Evolutionary conservation across 352 stramenopile species (phyloP).

Genomic region (Albugo candida): DNA sequence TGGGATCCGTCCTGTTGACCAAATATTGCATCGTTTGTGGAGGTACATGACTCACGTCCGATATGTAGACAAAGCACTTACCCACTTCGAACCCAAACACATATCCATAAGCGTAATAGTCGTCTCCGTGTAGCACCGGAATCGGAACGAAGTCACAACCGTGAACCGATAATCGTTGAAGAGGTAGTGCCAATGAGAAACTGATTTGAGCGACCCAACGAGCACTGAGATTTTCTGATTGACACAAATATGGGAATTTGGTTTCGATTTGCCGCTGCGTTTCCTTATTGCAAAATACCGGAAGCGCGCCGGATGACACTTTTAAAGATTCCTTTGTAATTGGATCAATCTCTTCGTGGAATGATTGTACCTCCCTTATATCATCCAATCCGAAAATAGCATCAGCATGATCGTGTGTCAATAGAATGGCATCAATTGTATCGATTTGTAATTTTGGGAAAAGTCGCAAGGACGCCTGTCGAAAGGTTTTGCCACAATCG

Average conservation of each 20-base stretch:
- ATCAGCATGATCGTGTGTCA: slow-evolving; percentile 77
- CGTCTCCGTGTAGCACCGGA: slow-evolving; percentile 57
- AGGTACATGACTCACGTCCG: slow-evolving; percentile 64
- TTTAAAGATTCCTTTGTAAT: slow-evolving; percentile 43
- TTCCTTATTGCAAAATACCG: slow-evolving; percentile 30
- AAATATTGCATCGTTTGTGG: slow-evolving; percentile 33
- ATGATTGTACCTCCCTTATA: slow-evolving; percentile 55
- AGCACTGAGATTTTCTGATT: slow-evolving; percentile 13
- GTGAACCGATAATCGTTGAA: slow-evolving; percentile 25
- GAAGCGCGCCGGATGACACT: slow-evolving; percentile 24
- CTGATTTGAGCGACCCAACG: slow-evolving; percentile 67
- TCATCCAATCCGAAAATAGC: slow-evolving; percentile 70
- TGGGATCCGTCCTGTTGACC: slow-evolving; percentile 5
- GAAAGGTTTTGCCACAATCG: slow-evolving; percentile 81
- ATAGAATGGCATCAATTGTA: slow-evolving; percentile 42
- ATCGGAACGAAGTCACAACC: slow-evolving; percentile 38
- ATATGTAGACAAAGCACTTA: slow-evolving; percentile 72
- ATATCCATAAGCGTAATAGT: slow-evolving; percentile 63
- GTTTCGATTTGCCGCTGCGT: slow-evolving; percentile 34
- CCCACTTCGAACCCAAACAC: slow-evolving; percentile 55
- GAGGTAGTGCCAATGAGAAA: slow-evolving; percentile 32
- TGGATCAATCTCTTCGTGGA: slow-evolving; percentile 25
- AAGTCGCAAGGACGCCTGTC: slow-evolving; percentile 41
- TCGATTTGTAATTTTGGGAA: slow-evolving; percentile 31
- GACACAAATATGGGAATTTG: slow-evolving; percentile 70